Conservation (phyloP, 2,329 filamentous ascomycete genomes). For the Colletotrichum tropicale region DNA sequence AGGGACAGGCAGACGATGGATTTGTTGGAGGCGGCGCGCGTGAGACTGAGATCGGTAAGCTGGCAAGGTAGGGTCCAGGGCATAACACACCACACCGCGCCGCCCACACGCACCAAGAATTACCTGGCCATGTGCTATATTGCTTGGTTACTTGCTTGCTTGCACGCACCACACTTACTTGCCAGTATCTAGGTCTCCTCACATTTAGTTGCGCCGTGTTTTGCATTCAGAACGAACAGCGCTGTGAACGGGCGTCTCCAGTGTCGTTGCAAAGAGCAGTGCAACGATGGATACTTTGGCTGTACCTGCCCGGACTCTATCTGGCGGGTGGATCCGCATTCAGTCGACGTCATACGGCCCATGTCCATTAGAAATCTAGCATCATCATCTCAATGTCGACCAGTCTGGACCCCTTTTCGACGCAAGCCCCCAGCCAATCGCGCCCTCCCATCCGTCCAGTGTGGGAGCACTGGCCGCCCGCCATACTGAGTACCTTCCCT, state of each 20-base stretch:
- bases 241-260: neutral
- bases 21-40: neutral
- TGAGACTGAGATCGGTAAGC: neutral
- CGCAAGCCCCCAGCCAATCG: neutral
- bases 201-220: neutral
- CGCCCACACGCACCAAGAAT: neutral
- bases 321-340: conserved; percentile 1
- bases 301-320: conserved; percentile 1
- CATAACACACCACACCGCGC: neutral
- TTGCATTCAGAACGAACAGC: neutral
- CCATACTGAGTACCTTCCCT: neutral
- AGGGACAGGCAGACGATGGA: conserved; percentile 6
- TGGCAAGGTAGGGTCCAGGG: neutral
- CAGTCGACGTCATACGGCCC: conserved; percentile 14
- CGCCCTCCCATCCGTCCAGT: neutral
- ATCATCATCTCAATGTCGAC: conserved; percentile 16
- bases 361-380: conserved; percentile 11
- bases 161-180: neutral
- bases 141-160: neutral
- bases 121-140: neutral
- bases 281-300: neutral
- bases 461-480: neutral
- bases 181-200: neutral
- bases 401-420: conserved; percentile 18
- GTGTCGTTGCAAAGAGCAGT: neutral